phyloP scores from a whole-genome alignment of 805 yeast species.

The Ogataea neopini region DNA sequence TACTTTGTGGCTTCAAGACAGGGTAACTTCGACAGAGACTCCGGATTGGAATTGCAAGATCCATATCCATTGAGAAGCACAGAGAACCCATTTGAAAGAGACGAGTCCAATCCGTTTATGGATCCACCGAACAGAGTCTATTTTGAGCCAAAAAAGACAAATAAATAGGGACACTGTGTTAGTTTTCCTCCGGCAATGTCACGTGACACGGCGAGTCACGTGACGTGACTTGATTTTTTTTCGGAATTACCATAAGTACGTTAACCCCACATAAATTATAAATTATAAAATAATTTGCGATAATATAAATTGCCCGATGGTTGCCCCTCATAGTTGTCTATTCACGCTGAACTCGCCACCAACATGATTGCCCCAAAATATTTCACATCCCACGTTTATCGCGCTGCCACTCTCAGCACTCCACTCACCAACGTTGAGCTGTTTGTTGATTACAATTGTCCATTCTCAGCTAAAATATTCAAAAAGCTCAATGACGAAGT shows the following conservation, averaged over 20 bases:
- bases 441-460: constrained; percentile 77
- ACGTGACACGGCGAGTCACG: no score
- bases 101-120: not conserved
- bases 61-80: constrained; percentile 4
- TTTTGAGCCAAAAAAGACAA: not conserved
- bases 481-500: constrained; percentile 52
- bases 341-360: no score
- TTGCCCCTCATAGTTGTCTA: no score
- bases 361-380: constrained; percentile 29
- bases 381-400: constrained; percentile 25
- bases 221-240: no score
- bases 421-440: constrained; percentile 51
- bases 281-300: no score
- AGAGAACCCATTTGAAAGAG: constrained; percentile 2
- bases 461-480: constrained; percentile 67
- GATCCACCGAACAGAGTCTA: not conserved
- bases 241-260: no score
- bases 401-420: not conserved
- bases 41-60: not conserved
- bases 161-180: not conserved
- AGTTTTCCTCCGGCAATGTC: not conserved
- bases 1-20: not conserved
- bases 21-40: constrained; percentile 4
- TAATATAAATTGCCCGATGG: no score
- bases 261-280: no score